Evolutionary conservation across 495 filamentous ascomycete species (phyloP), one percentile per base, ranked within the genome.

Genomic region (Tuber microsphaerosporum): DNA sequence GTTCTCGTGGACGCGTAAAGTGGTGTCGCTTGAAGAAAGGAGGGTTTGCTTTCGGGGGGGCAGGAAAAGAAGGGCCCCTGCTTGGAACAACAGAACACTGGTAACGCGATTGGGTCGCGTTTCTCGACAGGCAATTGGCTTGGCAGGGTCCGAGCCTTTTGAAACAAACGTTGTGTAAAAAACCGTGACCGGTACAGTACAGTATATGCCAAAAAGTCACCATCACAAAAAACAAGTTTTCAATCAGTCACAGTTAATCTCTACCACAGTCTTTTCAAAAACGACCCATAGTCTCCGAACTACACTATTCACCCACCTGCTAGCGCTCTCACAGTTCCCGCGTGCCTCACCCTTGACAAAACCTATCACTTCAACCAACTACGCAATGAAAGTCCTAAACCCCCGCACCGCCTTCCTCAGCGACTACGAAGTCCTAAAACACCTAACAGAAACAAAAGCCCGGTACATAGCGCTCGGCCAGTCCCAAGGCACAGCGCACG

Each of bases 341-440:
- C n/a, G n/a, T 41, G 34, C 34, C 34, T 37, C 34, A 37, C 34
- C 34, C n/a, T n/a, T n/a, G n/a, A n/a, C n/a, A n/a, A n/a, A n/a
- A n/a, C n/a, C n/a, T n/a, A n/a, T n/a, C n/a, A n/a, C n/a, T n/a
- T 39, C 37, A 39, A 39, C 37, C 37, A 44, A 42, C 44, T 46
- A 70, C 17, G 77, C 82, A 39, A 79, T 79, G 81, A 83, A 91
- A 88, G 87, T 92, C 70, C 84, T 91, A 74, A 89, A 90, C 82
- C 86, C 89, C 45, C 88, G 90, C 85, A 86, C 87, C 70, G 89
- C 88, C 31, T 86, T 85, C 71, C 86, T 91, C 83, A 89, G 89
- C 78, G 91, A 91, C 81, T 85, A 89, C 75, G 90, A 92, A 84
- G 90, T 92, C 75, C 86, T 88, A 45, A 82, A 86, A 31, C 89